Conservation (phyloP, 129 eudicot genomes). For the Helianthus annuus region HanXRQr2.0-SUNRISE NC_035436.2:80827799-80828298, state of each 20-base stretch:
- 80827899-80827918: not conserved
- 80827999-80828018: no score
- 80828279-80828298: not conserved
- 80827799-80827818: no score
- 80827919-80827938: not conserved
- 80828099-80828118: not conserved
- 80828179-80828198: conserved; percentile 50
- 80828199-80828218: conserved; percentile 55
- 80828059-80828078: not conserved
- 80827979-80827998: no score
- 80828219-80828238: conserved; percentile 44
- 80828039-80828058: no score
- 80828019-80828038: no score
- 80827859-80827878: not conserved
- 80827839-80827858: not conserved
- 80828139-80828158: no score
- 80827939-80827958: not conserved
- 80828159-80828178: conserved; percentile 7
- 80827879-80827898: not conserved
- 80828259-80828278: conserved; percentile 58
- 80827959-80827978: not conserved
- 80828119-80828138: not conserved
- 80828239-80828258: conserved; percentile 39
- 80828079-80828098: not conserved
- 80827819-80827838: no score